Evolutionary conservation across 306 rosid genomes (phyloP), one percentile per base, ranked within the genome.

Genomic region (Sesbania bispinosa): DNA sequence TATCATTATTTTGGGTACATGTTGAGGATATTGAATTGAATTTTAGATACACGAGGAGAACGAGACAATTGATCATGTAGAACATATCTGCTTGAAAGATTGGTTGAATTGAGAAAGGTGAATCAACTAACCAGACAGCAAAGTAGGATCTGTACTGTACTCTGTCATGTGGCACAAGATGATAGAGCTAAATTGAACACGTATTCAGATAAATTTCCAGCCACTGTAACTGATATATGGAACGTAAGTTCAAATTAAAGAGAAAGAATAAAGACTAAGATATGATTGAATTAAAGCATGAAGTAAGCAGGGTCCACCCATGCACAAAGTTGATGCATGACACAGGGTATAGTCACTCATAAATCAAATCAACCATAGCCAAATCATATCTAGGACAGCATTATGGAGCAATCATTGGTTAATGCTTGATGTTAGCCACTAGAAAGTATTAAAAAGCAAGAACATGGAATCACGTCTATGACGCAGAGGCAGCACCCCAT

Each of bases 271-370:
- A 65, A 24, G 75, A 67, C 18, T 27, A 61, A 75, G 84, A 79
- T 79, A 75, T 79, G 81, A 73, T 79, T 75, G 74, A 83, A 83
- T 50, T 65, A 75, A 83, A 79, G 81, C 19, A 60, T 70, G 76
- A 79, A 69, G 39, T 79, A 72, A 83, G 84, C 69, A 48, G 42
- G 84, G 79, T 74, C 81, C 79, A 58, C 87, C 76, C n/a, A n/a
- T n/a, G n/a, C n/a, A 66, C 70, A 75, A 79, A 75, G 84, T 20
- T 42, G 74, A 65, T 74, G 68, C 76, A 71, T 64, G 68, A 74
- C 78, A 67, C 69, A 78, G 36, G 70, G 65, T 20, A 39, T 16
- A 57, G 62, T 36, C 53, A 53, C 62, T 23, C 1, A 51, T 10
- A 61, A 52, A 69, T 73, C 80, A 46, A 26, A 77, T 72, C 71